Base-by-base conservation (phyloP, 129 eudicot species). In the Artemisia argyi region DNA sequence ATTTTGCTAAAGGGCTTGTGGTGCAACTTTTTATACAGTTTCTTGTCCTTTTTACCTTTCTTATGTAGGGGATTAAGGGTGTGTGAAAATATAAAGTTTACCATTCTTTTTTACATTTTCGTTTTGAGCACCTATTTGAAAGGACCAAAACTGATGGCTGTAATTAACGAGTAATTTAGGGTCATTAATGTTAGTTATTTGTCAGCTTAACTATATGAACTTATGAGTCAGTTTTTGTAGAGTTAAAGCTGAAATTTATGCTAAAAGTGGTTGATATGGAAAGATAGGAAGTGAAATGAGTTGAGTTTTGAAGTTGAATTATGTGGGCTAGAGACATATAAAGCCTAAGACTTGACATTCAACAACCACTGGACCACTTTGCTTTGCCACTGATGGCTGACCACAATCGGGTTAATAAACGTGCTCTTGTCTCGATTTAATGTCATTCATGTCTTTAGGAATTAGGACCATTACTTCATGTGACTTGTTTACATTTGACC, bases 231-330 rank as follows among this genome's bases (percentile, higher is more conserved):
- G 13, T 58, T 20, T 20, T 18, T 0, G 63, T 58, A 44, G n/a
- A 15, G 19, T 61, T 39, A 16, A 11, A 12, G 48, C 3, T 30
- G 20, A 15, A 65, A 65, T 9, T n/a, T 28, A 32, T 65, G 69
- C 26, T 18, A 17, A 65, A 39, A 65, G 20, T 63, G 11, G 52
- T 65, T 65, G 54, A 42, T 42, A 65, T 19, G 57, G 15, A 46
- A 66, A 47, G 49, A 19, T 47, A 66, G 56, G 49, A 66, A 66
- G 71, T 12, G 39, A 28, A 69, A 32, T 35, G 61, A 69, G 52
- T 7, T 35, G 50, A 55, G 58, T 47, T 78, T 73, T 74, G 82
- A 73, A 63, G 66, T 66, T 79, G 18, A n/a, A 62, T 68, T 74
- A 32, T 70, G 68, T 79, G 63, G 77, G 62, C 66, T 69, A 65